Evolutionary conservation across 2,329 filamentous ascomycete species (phyloP).

Genomic region (Diaporthe sp.): DNA sequence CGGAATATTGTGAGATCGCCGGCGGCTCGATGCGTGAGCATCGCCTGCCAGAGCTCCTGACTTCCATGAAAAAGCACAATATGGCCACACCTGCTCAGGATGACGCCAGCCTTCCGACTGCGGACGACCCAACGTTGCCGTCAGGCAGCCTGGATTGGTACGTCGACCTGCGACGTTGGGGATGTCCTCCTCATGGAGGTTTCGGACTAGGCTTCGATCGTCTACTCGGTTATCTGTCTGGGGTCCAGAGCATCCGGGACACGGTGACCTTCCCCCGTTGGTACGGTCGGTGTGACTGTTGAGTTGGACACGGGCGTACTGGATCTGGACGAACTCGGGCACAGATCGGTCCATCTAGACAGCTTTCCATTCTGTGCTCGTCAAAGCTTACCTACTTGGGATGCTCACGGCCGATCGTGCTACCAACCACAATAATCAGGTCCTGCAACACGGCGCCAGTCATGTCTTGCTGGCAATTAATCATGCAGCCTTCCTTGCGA

Average conservation of each 20-base stretch:
- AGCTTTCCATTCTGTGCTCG: slow-evolving; percentile 45
- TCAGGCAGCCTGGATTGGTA: slow-evolving; percentile 77
- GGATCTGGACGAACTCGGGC: slow-evolving; percentile 20
- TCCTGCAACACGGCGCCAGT: slow-evolving; percentile 32
- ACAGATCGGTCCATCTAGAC: slow-evolving; percentile 19
- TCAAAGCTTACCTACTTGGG: slow-evolving; percentile 53
- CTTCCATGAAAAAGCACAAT: slow-evolving; percentile 77
- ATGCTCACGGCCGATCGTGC: slow-evolving; percentile 43
- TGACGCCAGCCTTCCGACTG: slow-evolving; percentile 38
- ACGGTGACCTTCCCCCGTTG: slow-evolving; percentile 87
- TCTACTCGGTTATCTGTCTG: slow-evolving; percentile 83
- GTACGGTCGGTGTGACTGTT: slow-evolving; percentile 71
- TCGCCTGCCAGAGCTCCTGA: slow-evolving; percentile 72
- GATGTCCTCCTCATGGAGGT: slow-evolving; percentile 90
- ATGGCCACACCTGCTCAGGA: slow-evolving; percentile 55
- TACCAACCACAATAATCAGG: slow-evolving; percentile 35
- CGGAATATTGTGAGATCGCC: slow-evolving; percentile 86
- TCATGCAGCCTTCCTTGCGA: slow-evolving; percentile 33
- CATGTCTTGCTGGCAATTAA: slow-evolving; percentile 32
- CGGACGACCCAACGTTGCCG: slow-evolving; percentile 15
- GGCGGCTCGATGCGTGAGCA: slow-evolving; percentile 93
- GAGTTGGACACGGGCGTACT: slow-evolving; percentile 34
- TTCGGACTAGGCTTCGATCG: slow-evolving; percentile 93
- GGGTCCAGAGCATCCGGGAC: slow-evolving; percentile 85
- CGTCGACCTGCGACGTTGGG: slow-evolving; percentile 86